Evolutionary conservation across 2,329 filamentous ascomycete species (phyloP).

Genomic region (Pseudopithomyces maydicus): DNA sequence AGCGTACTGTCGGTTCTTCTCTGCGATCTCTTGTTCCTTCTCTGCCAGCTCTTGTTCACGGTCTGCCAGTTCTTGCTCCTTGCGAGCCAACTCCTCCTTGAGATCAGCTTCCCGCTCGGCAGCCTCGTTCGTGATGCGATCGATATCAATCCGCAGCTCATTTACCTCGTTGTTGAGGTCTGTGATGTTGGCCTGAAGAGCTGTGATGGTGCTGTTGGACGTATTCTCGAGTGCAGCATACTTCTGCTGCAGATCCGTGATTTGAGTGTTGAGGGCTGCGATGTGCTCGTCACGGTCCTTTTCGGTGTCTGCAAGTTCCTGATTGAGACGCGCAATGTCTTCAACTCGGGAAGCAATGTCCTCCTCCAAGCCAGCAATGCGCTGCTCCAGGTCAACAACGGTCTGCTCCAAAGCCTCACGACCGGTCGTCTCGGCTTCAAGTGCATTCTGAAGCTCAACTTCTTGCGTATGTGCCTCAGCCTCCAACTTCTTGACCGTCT

Average conservation of each 20-base stretch:
- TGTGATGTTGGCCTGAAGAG: conserved; percentile 45
- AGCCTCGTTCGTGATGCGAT: conserved; percentile 34
- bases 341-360: conserved; percentile 34
- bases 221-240: conserved; percentile 38
- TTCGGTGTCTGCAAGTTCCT: conserved; percentile 39
- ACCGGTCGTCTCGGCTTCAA: conserved; percentile 45
- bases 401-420: conserved; percentile 46
- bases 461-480: conserved; percentile 45
- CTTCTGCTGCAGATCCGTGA: conserved; percentile 39
- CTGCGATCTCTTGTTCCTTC: conserved; percentile 28
- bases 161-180: conserved; percentile 48
- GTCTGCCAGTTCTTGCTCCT: conserved; percentile 29
- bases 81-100: conserved; percentile 28
- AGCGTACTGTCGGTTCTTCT: conserved; percentile 28
- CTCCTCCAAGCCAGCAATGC: conserved; percentile 41
- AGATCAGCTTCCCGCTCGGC: conserved; percentile 32
- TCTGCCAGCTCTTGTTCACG: conserved; percentile 29
- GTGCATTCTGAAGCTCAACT: conserved; percentile 43
- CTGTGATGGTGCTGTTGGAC: conserved; percentile 35
- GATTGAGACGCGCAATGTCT: conserved; percentile 26
- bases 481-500: conserved; percentile 46
- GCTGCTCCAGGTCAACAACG: conserved; percentile 36
- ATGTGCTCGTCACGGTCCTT: conserved; percentile 40
- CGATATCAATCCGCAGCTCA: conserved; percentile 46
- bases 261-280: conserved; percentile 39